A percentile compares a stretch with the other conserved stretches of the same genome.
Conservation (phyloP, 108 stramenopile genomes). For the Pseudonitzschia delicatissima region DNA sequence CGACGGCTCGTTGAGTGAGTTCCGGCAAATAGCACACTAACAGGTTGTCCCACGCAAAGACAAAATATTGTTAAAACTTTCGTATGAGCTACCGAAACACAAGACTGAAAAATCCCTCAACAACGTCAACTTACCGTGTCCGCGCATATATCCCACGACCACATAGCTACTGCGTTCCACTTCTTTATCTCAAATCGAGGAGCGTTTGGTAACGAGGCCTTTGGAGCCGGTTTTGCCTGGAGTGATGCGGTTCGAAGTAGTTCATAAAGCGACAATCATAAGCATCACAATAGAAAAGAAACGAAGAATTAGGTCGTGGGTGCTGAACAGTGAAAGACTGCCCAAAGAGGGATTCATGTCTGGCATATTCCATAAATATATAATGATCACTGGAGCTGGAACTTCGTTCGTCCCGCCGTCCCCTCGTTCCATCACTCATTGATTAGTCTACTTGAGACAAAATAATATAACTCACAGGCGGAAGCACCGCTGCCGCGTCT, state of each 20-base stretch:
- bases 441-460: too few species aligned
- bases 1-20: constrained; percentile 97
- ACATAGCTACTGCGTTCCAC: constrained; percentile 99
- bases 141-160: constrained; percentile 99
- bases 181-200: constrained; percentile 92
- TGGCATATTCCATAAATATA: too few species aligned
- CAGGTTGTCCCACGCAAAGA: constrained; percentile 2
- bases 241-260: not conserved
- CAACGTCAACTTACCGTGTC: constrained; percentile 74
- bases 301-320: too few species aligned
- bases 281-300: not conserved
- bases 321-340: too few species aligned
- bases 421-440: too few species aligned
- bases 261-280: not conserved
- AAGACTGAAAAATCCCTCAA: not conserved
- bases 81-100: not conserved
- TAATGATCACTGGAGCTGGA: too few species aligned
- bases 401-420: too few species aligned
- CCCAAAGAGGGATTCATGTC: too few species aligned
- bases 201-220: constrained; percentile 19
- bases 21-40: constrained; percentile 97
- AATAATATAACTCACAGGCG: constrained; percentile 4
- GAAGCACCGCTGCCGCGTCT: constrained; percentile 1
- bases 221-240: constrained; percentile 21
- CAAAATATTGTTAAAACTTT: constrained; percentile 3